Evolutionary conservation across 257 asterid species (phyloP).

Genomic region (Primulina huaijiensis): DNA sequence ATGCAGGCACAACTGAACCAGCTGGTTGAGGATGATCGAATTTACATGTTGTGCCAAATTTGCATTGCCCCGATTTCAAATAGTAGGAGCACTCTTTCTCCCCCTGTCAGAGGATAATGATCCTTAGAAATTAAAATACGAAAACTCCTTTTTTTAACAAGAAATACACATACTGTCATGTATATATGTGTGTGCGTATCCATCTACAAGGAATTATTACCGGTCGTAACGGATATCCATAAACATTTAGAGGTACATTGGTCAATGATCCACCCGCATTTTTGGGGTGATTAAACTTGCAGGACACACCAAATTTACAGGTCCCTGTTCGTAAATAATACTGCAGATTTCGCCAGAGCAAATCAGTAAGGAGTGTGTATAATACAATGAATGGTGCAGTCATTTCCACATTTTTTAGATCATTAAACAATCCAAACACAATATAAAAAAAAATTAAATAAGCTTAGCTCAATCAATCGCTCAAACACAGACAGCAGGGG

Average conservation of each 20-base stretch:
- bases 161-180: not conserved
- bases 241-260: constrained; percentile 54
- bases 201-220: constrained; percentile 34
- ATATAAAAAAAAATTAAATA: not conserved
- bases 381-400: not conserved
- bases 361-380: constrained; percentile 1
- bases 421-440: not conserved
- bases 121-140: not conserved
- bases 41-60: constrained; percentile 83
- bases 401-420: not conserved
- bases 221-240: constrained; percentile 87
- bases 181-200: not conserved
- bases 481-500: constrained; percentile 11
- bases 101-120: constrained; percentile 46
- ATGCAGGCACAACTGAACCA: constrained; percentile 52
- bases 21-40: constrained; percentile 84
- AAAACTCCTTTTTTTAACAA: not conserved
- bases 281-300: constrained; percentile 91
- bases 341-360: constrained; percentile 41
- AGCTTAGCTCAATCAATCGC: not conserved
- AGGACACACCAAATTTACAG: constrained; percentile 80
- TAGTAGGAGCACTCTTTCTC: constrained; percentile 93
- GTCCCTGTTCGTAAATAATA: constrained; percentile 76
- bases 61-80: constrained; percentile 97
- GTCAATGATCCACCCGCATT: constrained; percentile 67